Evolutionary conservation across 2,329 filamentous ascomycete genomes (phyloP).

Genomic region (Purpureocillium takamizusanense): DNA sequence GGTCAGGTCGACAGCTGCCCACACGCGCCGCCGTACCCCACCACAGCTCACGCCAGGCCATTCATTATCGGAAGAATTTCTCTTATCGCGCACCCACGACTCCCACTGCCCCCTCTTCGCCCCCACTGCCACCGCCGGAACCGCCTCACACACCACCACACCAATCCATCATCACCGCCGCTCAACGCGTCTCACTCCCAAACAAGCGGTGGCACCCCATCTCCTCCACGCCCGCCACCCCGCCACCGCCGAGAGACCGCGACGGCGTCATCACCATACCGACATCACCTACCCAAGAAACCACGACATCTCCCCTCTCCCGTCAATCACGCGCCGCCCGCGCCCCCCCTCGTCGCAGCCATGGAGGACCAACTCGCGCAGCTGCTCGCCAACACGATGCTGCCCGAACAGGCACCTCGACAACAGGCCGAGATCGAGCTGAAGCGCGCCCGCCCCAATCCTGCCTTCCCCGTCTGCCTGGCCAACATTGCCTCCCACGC

Average conservation of each 20-base stretch:
- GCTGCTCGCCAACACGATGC: slow-evolving; percentile 81
- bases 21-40: no score
- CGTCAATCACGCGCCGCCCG: not conserved
- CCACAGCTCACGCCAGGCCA: no score
- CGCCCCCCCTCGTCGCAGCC: slow-evolving; percentile 9
- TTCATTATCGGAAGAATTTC: no score
- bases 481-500: slow-evolving; percentile 72
- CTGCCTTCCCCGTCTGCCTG: slow-evolving; percentile 70
- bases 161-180: not conserved
- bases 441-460: slow-evolving; percentile 57
- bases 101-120: no score
- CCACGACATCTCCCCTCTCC: not conserved
- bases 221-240: not conserved
- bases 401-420: slow-evolving; percentile 63
- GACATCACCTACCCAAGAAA: not conserved
- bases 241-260: no score
- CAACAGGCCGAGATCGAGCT: slow-evolving; percentile 82
- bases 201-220: not conserved
- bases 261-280: no score
- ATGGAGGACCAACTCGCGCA: slow-evolving; percentile 93
- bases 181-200: not conserved
- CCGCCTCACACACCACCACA: not conserved
- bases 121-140: no score
- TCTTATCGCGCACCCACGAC: no score
- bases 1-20: no score